These are phyloP conservation scores for Craterostigma plantagineum DNA, from an alignment of 257 asterid genomes.

Conservation along the genomic window DNA sequence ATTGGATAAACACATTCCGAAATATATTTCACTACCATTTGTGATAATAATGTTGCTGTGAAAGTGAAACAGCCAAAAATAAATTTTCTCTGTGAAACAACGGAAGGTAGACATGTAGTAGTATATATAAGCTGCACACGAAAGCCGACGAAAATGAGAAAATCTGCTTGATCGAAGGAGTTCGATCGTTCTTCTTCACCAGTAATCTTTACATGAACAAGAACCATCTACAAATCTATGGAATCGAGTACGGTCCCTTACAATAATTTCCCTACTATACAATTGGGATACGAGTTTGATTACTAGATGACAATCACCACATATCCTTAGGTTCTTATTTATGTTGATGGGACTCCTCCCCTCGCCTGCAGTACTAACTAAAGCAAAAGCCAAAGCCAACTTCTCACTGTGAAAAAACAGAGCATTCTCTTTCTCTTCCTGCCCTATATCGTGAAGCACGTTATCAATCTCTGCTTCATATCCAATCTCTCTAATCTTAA, in stretches of 20 bases:
- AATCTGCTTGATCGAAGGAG: too few relatives aligned
- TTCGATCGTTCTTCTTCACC: too few relatives aligned
- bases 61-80: too few relatives aligned
- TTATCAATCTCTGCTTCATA: constrained; percentile 56
- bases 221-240: constrained; percentile 59
- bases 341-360: constrained; percentile 35
- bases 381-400: constrained; percentile 70
- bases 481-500: constrained; percentile 38
- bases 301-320: constrained; percentile 84
- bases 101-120: too few relatives aligned
- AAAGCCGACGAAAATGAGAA: too few relatives aligned
- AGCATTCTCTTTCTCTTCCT: constrained; percentile 85
- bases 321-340: constrained; percentile 81
- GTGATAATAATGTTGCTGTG: too few relatives aligned
- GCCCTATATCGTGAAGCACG: constrained; percentile 81
- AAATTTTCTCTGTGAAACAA: too few relatives aligned
- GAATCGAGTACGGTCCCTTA: constrained; percentile 79
- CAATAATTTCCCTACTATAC: constrained; percentile 51
- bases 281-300: constrained; percentile 64
- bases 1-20: too few relatives aligned
- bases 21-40: too few relatives aligned
- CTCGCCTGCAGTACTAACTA: constrained; percentile 45
- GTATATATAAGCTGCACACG: too few relatives aligned
- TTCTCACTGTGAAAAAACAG: constrained; percentile 79
- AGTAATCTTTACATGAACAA: constrained; percentile 73